A percentile compares a stretch with the other conserved stretches of the same genome.
Evolutionary conservation across 371 early-diverging fungal genomes (phyloP).

Genomic region (Mortierella sp.): DNA sequence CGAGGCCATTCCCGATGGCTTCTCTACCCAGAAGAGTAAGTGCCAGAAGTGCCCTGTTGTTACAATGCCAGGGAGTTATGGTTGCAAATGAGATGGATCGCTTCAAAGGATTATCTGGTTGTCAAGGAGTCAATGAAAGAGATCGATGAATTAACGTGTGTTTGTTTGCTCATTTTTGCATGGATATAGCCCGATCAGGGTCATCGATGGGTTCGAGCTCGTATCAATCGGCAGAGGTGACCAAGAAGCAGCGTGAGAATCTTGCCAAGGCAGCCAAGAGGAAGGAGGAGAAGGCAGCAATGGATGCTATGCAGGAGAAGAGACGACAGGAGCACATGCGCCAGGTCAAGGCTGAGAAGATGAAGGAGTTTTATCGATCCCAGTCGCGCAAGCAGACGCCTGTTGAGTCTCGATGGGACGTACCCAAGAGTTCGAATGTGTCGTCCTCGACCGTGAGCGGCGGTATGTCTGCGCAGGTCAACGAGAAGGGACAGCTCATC

Average conservation of each 20-base stretch:
- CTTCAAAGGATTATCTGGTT: not conserved
- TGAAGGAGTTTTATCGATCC: slow-evolving; percentile 52
- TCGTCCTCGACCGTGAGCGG: slow-evolving; percentile 34
- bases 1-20: slow-evolving; percentile 52
- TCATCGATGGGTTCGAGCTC: slow-evolving; percentile 26
- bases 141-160: too few species aligned
- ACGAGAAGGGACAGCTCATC: slow-evolving; percentile 31
- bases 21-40: slow-evolving; percentile 49
- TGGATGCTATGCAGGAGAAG: slow-evolving; percentile 49
- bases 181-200: slow-evolving; percentile 27
- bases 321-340: slow-evolving; percentile 46
- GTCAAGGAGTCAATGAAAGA: too few species aligned
- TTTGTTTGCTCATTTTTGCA: too few species aligned
- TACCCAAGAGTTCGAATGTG: slow-evolving; percentile 22
- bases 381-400: slow-evolving; percentile 44
- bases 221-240: slow-evolving; percentile 38
- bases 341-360: slow-evolving; percentile 50
- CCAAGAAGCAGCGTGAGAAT: slow-evolving; percentile 56
- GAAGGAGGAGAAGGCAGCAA: slow-evolving; percentile 51
- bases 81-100: not conserved
- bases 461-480: slow-evolving; percentile 23
- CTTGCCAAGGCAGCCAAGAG: slow-evolving; percentile 49
- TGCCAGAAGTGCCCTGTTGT: not conserved
- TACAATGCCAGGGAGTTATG: not conserved
- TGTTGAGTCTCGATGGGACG: slow-evolving; percentile 33